Base-by-base conservation (phyloP, 2,329 filamentous ascomycete species). In the Talaromyces rugulosus region DNA sequence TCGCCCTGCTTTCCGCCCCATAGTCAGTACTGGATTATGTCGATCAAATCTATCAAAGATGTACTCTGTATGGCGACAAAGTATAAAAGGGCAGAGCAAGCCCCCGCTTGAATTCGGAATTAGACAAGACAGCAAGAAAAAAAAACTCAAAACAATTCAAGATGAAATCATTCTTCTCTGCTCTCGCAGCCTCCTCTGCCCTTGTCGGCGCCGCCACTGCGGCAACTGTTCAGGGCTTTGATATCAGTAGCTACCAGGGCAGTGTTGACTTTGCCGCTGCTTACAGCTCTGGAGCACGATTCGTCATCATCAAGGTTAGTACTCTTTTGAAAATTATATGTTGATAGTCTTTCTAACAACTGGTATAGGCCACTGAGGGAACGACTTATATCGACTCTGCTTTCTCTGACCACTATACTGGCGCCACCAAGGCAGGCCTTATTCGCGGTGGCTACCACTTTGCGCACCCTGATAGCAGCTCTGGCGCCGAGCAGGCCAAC, bases 401-500 rank as follows among this genome's bases (percentile, higher is more conserved):
- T 28, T 85, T 85, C 74, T 78, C 74, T 63, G 69, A 66, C 33
- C 82, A 85, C 67, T 84, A 84, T 70, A 72, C 64, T 2, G 77
- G 77, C 30, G 82, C 83, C 36, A 84, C 82, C 52, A 74, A 74
- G 8, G 82, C 82, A 3, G 79, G 79, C 28, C 72, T 86, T 62
- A 81, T 85, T 69, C 81, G 82, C 27, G 83, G 83, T 56, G 82
- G 78, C 40, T 85, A 85, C 68, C 83, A 86, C 75, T 85, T 84
- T 65, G 83, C 83, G 5, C 78, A 77, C 40, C 83, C 81, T 0
- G 76, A 71, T 55, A 67, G 69, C 16, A 77, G 77, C 65, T 74
- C 78, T 4, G 82, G 80, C 16, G 72, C 78, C 4, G 69, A 72
- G 0, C 83, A 86, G 67, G 83, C 83, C 7, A 72, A 77, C 11